Percentiles rank a stretch among this genome's conserved stretches.
phyloP scores from a whole-genome alignment of 352 stramenopile species.

The Stramenopiles sp. region DNA sequence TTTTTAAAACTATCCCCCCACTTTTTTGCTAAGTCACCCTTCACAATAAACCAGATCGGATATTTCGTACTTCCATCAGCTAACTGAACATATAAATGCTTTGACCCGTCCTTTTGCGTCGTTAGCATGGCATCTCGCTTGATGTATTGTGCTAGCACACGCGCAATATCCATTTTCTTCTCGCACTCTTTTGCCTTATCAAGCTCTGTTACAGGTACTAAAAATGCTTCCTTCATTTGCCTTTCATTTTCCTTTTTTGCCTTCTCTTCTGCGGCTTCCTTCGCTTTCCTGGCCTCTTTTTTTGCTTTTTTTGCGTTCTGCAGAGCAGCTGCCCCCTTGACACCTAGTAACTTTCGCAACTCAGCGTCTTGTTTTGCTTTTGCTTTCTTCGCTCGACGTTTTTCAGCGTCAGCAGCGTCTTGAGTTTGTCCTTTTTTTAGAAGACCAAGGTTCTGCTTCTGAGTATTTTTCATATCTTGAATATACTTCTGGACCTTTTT shows the following conservation, averaged over 20 bases:
- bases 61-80: slow-evolving; percentile 6
- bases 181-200: slow-evolving; percentile 8
- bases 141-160: slow-evolving; percentile 7
- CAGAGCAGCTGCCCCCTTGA: background rate
- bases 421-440: slow-evolving; percentile 6
- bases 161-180: background rate
- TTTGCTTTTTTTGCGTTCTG: slow-evolving; percentile 12
- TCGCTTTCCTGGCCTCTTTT: background rate
- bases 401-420: slow-evolving; percentile 7
- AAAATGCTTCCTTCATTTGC: background rate
- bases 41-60: slow-evolving; percentile 8
- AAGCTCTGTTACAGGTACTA: slow-evolving; percentile 5
- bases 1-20: slow-evolving; percentile 3
- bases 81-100: background rate
- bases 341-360: background rate
- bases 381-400: slow-evolving; percentile 4
- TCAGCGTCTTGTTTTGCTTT: slow-evolving; percentile 6
- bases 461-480: background rate
- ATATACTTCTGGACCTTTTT: slow-evolving; percentile 4
- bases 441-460: background rate
- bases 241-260: background rate
- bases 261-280: background rate
- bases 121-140: background rate
- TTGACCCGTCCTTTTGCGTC: background rate
- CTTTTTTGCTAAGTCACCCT: background rate